Percentiles rank a stretch among this genome's conserved stretches.
These are phyloP conservation scores for Uronychia binucleata DNA, from an alignment of 73 alveolate genomes.

Conservation along the genomic window DNA sequence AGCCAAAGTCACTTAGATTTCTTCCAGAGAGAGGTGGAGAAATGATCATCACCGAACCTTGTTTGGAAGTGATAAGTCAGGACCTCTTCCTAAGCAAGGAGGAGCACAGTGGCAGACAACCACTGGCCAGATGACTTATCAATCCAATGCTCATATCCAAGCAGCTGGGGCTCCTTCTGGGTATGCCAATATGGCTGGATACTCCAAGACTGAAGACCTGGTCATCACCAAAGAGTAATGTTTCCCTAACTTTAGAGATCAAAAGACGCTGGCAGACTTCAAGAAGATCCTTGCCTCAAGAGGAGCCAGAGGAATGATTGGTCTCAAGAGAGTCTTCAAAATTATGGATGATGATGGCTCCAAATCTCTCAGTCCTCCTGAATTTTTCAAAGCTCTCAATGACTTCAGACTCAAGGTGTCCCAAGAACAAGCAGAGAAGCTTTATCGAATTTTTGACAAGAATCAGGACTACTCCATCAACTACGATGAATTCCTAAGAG, in stretches of 20 bases:
- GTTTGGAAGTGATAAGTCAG: slow-evolving; percentile 36
- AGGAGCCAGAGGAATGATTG: slow-evolving; percentile 83
- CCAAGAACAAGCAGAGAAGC: slow-evolving; percentile 50
- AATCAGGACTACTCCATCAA: slow-evolving; percentile 74
- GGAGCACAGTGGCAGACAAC: neutral
- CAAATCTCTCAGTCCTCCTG: slow-evolving; percentile 47
- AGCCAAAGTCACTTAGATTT: slow-evolving; percentile 36
- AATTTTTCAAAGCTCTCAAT: slow-evolving; percentile 79
- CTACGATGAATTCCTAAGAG: slow-evolving; percentile 83
- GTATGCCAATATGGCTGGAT: too few species aligned
- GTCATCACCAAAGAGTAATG: slow-evolving; percentile 20
- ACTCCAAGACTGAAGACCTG: slow-evolving; percentile 30
- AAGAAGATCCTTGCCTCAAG: slow-evolving; percentile 62
- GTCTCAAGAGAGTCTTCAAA: slow-evolving; percentile 72
- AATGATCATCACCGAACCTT: slow-evolving; percentile 57
- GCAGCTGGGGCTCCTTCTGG: neutral
- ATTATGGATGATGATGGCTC: slow-evolving; percentile 72
- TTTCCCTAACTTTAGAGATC: neutral
- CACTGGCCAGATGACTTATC: neutral
- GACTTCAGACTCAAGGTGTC: slow-evolving; percentile 72
- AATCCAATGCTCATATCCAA: neutral
- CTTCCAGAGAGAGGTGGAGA: slow-evolving; percentile 46
- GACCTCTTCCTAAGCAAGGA: neutral
- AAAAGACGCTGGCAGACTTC: slow-evolving; percentile 54
- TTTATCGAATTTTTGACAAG: slow-evolving; percentile 77